A percentile compares a stretch with the other conserved stretches of the same genome.
phyloP scores from a whole-genome alignment of 1,139 yeast species.

The Geotrichum carabidarum region DNA sequence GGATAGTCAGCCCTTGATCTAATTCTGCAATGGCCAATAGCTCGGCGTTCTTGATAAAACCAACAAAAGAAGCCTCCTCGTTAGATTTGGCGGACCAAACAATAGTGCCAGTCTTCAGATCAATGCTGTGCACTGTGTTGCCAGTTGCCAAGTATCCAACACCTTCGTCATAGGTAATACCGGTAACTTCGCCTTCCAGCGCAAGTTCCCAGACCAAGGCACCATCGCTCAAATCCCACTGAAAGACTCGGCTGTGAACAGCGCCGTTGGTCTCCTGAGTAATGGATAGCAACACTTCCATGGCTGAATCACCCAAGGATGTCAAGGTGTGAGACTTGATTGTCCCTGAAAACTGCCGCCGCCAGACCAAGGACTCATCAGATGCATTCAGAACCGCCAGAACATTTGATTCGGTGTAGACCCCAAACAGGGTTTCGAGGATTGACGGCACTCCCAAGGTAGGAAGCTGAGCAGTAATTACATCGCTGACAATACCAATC shows the following conservation, averaged over 20 bases:
- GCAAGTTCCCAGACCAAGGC: constrained; percentile 21
- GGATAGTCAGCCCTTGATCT: constrained; percentile 1
- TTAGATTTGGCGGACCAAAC: not conserved
- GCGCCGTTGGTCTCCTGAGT: constrained; percentile 4
- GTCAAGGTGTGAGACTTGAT: not conserved
- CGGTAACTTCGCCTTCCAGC: constrained; percentile 12
- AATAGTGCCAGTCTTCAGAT: constrained; percentile 9
- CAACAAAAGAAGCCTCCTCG: not conserved
- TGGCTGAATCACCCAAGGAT: not conserved
- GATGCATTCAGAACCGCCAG: constrained; percentile 26
- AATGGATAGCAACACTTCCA: constrained; percentile 3
- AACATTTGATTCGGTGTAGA: constrained; percentile 22
- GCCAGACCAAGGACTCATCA: constrained; percentile 28
- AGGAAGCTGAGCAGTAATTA: constrained; percentile 13
- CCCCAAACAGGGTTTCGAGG: not conserved
- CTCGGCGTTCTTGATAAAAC: not conserved
- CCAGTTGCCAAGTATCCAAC: constrained; percentile 8
- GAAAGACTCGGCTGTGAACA: not conserved
- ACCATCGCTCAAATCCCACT: constrained; percentile 19
- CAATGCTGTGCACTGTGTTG: constrained; percentile 9
- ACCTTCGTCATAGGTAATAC: not conserved
- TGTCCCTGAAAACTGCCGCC: constrained; percentile 16
- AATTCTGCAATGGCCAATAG: not conserved
- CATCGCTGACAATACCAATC: constrained; percentile 26
- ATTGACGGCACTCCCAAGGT: not conserved